Percentiles rank a stretch among this genome's conserved stretches.
Evolutionary conservation across 352 stramenopile species (phyloP).

Genomic region (Blastocystis hominis): DNA sequence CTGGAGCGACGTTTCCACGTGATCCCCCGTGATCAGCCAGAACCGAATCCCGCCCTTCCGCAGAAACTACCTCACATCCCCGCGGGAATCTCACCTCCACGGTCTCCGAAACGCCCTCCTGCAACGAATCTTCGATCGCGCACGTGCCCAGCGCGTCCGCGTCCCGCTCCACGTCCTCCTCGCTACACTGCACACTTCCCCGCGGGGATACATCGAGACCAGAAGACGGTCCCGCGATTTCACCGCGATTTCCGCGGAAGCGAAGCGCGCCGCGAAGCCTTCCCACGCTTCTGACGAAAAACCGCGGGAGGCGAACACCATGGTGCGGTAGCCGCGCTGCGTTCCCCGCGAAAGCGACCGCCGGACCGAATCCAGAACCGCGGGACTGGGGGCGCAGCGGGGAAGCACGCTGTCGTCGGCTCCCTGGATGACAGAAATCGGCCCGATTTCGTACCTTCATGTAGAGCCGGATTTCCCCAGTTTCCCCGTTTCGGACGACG

Average conservation of each 20-base stretch:
- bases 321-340: conserved; percentile 64
- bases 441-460: neutral
- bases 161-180: neutral
- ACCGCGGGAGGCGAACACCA: conserved; percentile 63
- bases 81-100: conserved; percentile 65
- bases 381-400: conserved; percentile 67
- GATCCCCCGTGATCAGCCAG: conserved; percentile 84
- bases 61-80: conserved; percentile 64
- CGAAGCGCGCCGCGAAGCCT: conserved; percentile 69
- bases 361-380: conserved; percentile 58
- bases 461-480: conserved; percentile 64
- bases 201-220: neutral
- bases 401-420: conserved; percentile 83
- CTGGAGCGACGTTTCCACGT: conserved; percentile 90
- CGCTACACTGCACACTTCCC: neutral
- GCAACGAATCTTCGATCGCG: conserved; percentile 80
- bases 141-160: neutral
- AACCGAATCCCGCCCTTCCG: conserved; percentile 84
- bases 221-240: conserved; percentile 62
- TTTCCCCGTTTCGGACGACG: conserved; percentile 72
- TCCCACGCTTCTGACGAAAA: conserved; percentile 71
- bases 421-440: conserved; percentile 75
- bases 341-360: conserved; percentile 63
- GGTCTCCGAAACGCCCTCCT: conserved; percentile 80
- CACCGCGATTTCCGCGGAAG: conserved; percentile 68